phyloP scores from a whole-genome alignment of 169 alveolate genomes.

The Plasmodium vivax region DNA sequence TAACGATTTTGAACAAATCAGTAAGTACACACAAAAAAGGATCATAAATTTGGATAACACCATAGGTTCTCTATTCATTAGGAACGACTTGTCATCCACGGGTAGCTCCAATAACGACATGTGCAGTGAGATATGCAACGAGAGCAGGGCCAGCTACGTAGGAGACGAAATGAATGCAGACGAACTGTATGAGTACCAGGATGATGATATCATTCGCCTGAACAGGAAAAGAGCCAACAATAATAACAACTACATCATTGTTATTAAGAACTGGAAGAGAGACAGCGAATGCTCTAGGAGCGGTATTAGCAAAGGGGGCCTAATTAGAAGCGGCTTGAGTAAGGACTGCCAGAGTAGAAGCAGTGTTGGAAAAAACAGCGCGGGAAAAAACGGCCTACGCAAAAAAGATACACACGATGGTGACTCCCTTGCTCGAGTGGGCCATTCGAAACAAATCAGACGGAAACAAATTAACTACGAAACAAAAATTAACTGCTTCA shows the following conservation, averaged over 20 bases:
- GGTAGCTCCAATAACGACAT: slow-evolving; percentile 5
- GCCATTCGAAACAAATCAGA: background rate
- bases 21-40: background rate
- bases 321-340: background rate
- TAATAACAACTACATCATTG: slow-evolving; percentile 29
- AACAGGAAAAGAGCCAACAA: background rate
- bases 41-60: slow-evolving; percentile 30
- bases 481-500: slow-evolving; percentile 42
- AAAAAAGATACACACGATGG: background rate
- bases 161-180: slow-evolving; percentile 28
- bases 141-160: slow-evolving; percentile 7
- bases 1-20: slow-evolving; percentile 28
- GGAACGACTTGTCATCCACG: background rate
- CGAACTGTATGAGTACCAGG: slow-evolving; percentile 6
- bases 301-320: background rate
- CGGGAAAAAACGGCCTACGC: background rate
- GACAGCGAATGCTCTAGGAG: background rate
- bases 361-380: background rate
- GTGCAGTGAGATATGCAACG: slow-evolving; percentile 9
- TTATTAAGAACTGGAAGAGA: slow-evolving; percentile 24
- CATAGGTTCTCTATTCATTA: slow-evolving; percentile 15
- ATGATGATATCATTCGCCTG: background rate
- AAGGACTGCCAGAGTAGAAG: background rate
- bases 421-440: background rate
- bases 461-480: slow-evolving; percentile 13